Base-by-base conservation (phyloP, 768 basidiomycete genomes). In the Suillus variegatus region DNA sequence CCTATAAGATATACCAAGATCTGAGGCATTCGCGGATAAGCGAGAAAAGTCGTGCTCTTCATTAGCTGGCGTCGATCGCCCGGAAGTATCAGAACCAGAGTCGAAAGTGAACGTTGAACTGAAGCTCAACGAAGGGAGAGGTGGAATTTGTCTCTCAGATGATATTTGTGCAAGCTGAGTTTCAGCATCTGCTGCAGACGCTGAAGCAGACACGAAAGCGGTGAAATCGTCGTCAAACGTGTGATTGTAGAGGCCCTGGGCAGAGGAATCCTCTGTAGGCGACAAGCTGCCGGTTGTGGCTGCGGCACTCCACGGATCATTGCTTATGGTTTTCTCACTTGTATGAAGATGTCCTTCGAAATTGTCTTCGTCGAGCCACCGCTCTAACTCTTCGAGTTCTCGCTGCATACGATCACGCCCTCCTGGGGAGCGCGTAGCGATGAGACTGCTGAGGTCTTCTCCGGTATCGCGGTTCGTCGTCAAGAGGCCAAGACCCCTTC, bases 221-320 rank as follows among this genome's bases (percentile, higher is more conserved):
- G 87, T 83, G 71, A 95, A 95, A 74, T 95, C 90, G 70, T 94
- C 93, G 62, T 94, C 93, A 69, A 94, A 86, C 18, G 83, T 81
- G 13, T 47, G 36, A 36, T 56, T 38, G 44, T 62, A 49, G n/a
- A 67, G 54, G 54, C 62, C 64, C 28, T 72, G 86, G 4, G 81
- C 81, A 60, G 74, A 70, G 25, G 72, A 70, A 54, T 54, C 67
- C 20, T 70, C 66, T 55, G 54, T 38, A 10, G 75, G 75, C 25
- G 76, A 74, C 7, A 65, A 51, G 2, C 71, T 73, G 20, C 73
- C 75, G 51, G 79, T 72, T 25, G 73, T 76, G 7, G 71, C 73
- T 28, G 68, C 77, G 38, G 76, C 74, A 65, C 76, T 77, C 83
- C 84, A 86, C 0, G 82, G 80, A 65, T 82, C 78, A 28, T 54